Conservation (phyloP, 805 yeast species). For the Lachancea dasiensis region DNA sequence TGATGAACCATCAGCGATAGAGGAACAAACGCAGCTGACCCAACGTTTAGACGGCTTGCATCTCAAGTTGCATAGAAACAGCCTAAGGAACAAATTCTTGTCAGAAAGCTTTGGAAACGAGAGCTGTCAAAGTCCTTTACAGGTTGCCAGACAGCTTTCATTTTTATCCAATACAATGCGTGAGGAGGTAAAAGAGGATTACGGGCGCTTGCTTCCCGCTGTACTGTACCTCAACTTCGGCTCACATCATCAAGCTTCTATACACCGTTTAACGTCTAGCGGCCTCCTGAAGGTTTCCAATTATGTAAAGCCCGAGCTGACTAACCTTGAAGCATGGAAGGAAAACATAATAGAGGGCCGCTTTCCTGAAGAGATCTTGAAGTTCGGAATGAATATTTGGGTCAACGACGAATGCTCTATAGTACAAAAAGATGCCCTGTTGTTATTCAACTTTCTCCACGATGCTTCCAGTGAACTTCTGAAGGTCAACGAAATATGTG, state of each 20-base stretch:
- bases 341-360: not conserved
- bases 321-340: conserved; percentile 3
- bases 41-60: conserved; percentile 2
- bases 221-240: not conserved
- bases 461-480: not conserved
- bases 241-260: not conserved
- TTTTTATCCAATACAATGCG: not conserved
- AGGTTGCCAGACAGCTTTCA: not conserved
- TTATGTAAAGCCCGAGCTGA: not conserved
- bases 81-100: not conserved
- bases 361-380: conserved; percentile 1
- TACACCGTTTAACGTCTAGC: not conserved
- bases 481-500: too few species aligned
- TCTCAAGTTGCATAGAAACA: not conserved
- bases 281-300: too few species aligned
- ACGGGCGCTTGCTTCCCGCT: not conserved
- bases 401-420: not conserved
- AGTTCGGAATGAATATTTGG: not conserved
- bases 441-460: not conserved
- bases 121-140: not conserved
- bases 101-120: not conserved
- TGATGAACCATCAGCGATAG: conserved; percentile 2
- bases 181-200: not conserved
- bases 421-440: not conserved
- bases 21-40: conserved; percentile 3